Conservation (phyloP, 495 filamentous ascomycete species). For the Elasticomyces elasticus region DNA sequence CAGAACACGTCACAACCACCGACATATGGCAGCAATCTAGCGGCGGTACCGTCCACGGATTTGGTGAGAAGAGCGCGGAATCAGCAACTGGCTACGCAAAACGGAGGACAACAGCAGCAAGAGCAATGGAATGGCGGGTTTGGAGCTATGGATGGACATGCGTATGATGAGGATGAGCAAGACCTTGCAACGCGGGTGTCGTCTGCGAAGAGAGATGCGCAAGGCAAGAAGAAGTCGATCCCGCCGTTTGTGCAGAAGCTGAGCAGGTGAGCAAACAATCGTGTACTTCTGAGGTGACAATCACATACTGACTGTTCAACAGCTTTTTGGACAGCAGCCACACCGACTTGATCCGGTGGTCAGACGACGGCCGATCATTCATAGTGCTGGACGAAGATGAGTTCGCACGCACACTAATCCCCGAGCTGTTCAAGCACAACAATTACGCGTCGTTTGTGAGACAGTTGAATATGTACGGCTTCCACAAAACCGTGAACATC, state of each 20-base stretch:
- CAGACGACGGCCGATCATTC: constrained; percentile 89
- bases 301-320: background rate
- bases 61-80: constrained; percentile 56
- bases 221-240: constrained; percentile 82
- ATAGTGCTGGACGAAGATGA: constrained; percentile 96
- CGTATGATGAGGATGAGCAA: constrained; percentile 60
- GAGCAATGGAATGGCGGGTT: constrained; percentile 23
- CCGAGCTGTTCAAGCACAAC: constrained; percentile 97
- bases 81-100: constrained; percentile 48
- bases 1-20: constrained; percentile 8
- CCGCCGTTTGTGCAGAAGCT: constrained; percentile 98
- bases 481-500: constrained; percentile 95
- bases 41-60: constrained; percentile 42
- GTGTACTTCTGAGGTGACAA: background rate
- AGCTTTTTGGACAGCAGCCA: constrained; percentile 92
- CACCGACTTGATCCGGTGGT: constrained; percentile 94
- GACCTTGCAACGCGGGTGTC: constrained; percentile 65
- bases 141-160: constrained; percentile 21
- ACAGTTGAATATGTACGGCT: constrained; percentile 98
- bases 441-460: constrained; percentile 99
- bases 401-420: constrained; percentile 94
- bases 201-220: constrained; percentile 70
- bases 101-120: constrained; percentile 31
- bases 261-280: constrained; percentile 59
- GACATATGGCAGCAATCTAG: constrained; percentile 2